Evolutionary conservation across 495 filamentous ascomycete genomes (phyloP).

Genomic region (Usnea hakonensis): DNA sequence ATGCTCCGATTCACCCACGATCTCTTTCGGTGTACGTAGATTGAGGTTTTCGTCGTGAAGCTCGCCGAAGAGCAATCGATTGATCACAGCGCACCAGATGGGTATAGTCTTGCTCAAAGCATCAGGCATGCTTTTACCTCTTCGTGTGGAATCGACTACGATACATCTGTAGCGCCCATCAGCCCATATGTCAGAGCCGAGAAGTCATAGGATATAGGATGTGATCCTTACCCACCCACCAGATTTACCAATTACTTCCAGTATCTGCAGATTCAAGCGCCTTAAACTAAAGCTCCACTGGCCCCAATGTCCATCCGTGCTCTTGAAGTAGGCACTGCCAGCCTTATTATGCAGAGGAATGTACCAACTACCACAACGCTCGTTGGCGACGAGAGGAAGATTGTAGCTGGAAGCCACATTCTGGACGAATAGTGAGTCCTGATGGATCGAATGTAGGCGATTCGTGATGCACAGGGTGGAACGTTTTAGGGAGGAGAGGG

Average conservation of each 20-base stretch:
- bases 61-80: conserved; percentile 66
- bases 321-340: conserved; percentile 89
- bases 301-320: conserved; percentile 86
- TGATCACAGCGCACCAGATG: conserved; percentile 84
- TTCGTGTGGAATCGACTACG: conserved; percentile 88
- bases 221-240: conserved; percentile 50
- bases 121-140: conserved; percentile 93
- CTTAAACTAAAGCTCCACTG: conserved; percentile 83
- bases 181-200: background rate
- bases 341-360: conserved; percentile 57
- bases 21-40: conserved; percentile 57
- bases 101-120: conserved; percentile 88
- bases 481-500: conserved; percentile 39
- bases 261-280: conserved; percentile 73
- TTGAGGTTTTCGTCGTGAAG: conserved; percentile 35
- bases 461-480: conserved; percentile 72
- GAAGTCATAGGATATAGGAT: conserved; percentile 9
- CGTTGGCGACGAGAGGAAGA: conserved; percentile 86
- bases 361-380: conserved; percentile 95
- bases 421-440: conserved; percentile 60
- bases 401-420: conserved; percentile 43
- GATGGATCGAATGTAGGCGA: conserved; percentile 63
- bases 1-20: conserved; percentile 65
- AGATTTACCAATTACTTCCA: conserved; percentile 51
- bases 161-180: conserved; percentile 52